phyloP scores from a whole-genome alignment of 2,329 filamentous ascomycete genomes.

The Epichloe glyceriae region DNA sequence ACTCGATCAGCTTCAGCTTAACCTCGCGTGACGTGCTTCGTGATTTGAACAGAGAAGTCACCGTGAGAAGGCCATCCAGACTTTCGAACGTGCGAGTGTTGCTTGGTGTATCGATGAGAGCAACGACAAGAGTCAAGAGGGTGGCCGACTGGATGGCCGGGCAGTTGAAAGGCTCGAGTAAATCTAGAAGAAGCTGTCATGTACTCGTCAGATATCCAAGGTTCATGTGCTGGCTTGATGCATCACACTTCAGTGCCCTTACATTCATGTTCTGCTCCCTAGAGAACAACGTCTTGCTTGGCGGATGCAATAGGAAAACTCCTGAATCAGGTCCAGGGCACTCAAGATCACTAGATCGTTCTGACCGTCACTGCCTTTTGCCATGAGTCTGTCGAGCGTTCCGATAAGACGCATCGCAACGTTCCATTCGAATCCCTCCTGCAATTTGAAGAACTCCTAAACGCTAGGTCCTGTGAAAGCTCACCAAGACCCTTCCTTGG shows the following conservation, averaged over 20 bases:
- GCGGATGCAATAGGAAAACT: conserved; percentile 79
- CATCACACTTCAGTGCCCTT: conserved; percentile 13
- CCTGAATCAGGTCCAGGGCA: conserved; percentile 80
- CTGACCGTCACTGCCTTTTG: conserved; percentile 66
- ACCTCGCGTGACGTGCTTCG: conserved; percentile 75
- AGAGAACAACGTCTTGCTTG: conserved; percentile 74
- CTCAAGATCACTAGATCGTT: conserved; percentile 83
- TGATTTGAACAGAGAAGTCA: conserved; percentile 87
- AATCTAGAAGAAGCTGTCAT: conserved; percentile 70
- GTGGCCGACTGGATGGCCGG: conserved; percentile 85
- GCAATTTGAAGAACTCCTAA: conserved; percentile 93
- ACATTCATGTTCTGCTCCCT: conserved; percentile 93
- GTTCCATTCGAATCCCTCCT: conserved; percentile 98
- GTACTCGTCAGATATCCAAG: not conserved
- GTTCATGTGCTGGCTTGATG: not conserved
- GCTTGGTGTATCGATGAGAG: conserved; percentile 70
- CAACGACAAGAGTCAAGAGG: conserved; percentile 78
- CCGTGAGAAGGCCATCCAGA: conserved; percentile 79
- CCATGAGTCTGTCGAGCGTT: conserved; percentile 75
- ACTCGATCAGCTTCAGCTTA: conserved; percentile 92
- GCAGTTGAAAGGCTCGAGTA: conserved; percentile 84
- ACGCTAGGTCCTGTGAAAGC: conserved; percentile 71
- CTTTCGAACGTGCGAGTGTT: conserved; percentile 89
- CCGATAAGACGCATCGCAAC: conserved; percentile 75
- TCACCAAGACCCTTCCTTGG: conserved; percentile 52